These are phyloP conservation scores for Melampsora americana DNA, from an alignment of 1,284 basidiomycete genomes.

Conservation along the genomic window DNA sequence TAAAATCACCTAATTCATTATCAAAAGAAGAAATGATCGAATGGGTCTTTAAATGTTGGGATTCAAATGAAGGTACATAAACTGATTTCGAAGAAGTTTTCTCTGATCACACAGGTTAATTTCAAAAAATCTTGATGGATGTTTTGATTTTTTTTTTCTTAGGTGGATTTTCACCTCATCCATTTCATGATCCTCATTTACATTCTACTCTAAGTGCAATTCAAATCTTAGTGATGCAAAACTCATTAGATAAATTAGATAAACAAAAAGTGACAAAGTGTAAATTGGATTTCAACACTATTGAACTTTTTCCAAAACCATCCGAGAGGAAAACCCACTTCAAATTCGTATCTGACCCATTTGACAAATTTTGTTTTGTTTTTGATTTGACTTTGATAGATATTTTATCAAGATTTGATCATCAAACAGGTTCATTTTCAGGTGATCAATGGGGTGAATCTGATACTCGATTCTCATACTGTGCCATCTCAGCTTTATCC, in stretches of 20 bases:
- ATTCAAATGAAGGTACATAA: slow-evolving; percentile 66
- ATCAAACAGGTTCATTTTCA: slow-evolving; percentile 74
- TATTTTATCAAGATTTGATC: slow-evolving; percentile 75
- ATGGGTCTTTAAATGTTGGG: slow-evolving; percentile 89
- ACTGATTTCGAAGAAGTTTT: too few relatives aligned
- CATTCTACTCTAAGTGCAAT: slow-evolving; percentile 83
- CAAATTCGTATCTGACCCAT: too few relatives aligned
- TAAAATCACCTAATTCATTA: slow-evolving; percentile 73
- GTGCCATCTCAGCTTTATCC: slow-evolving; percentile 74
- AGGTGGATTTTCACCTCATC: slow-evolving; percentile 82
- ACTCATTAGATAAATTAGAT: slow-evolving; percentile 71
- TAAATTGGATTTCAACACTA: too few relatives aligned
- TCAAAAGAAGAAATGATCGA: slow-evolving; percentile 76
- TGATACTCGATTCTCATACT: slow-evolving; percentile 88
- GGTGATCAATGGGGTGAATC: slow-evolving; percentile 86
- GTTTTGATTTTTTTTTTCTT: not conserved
- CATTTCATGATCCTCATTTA: slow-evolving; percentile 87
- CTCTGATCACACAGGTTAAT: too few relatives aligned
- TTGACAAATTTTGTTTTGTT: too few relatives aligned
- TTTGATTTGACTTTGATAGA: slow-evolving; percentile 58
- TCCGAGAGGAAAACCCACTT: too few relatives aligned
- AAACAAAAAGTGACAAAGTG: slow-evolving; percentile 54
- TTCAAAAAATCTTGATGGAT: not conserved
- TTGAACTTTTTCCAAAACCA: too few relatives aligned
- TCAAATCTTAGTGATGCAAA: slow-evolving; percentile 79